These are phyloP conservation scores for Ustilago nuda DNA, from an alignment of 1,284 basidiomycete genomes.

Conservation along the genomic window DNA sequence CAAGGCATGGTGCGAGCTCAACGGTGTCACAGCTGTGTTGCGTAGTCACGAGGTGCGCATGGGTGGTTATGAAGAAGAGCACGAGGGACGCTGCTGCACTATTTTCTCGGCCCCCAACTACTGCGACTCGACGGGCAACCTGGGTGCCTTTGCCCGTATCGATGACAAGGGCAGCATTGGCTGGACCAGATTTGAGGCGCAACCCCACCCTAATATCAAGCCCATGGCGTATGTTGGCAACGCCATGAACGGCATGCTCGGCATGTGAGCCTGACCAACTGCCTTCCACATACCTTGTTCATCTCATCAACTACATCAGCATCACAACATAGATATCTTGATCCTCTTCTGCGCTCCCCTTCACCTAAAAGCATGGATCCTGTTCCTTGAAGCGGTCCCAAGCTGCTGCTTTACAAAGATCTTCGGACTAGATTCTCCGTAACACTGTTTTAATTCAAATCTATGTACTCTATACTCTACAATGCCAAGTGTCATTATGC, in stretches of 20 bases:
- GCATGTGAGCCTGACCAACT: slow-evolving; percentile 14
- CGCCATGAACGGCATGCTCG: slow-evolving; percentile 60
- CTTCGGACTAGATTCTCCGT: neutral
- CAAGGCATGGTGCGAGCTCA: slow-evolving; percentile 83
- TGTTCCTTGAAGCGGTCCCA: neutral
- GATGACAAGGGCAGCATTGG: slow-evolving; percentile 80
- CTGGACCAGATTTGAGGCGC: slow-evolving; percentile 84
- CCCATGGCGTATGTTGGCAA: slow-evolving; percentile 83
- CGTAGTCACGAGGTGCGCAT: slow-evolving; percentile 97
- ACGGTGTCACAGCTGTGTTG: slow-evolving; percentile 87
- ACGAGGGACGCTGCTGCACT: slow-evolving; percentile 87
- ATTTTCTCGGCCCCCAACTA: slow-evolving; percentile 72
- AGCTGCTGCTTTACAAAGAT: neutral
- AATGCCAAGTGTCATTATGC: neutral
- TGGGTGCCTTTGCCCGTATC: slow-evolving; percentile 73
- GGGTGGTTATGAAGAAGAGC: slow-evolving; percentile 85
- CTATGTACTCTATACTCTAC: slow-evolving; percentile 21
- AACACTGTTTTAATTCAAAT: slow-evolving; percentile 1
- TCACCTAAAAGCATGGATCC: slow-evolving; percentile 10
- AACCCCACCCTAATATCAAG: slow-evolving; percentile 86
- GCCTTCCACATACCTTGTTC: neutral
- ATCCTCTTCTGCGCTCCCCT: neutral
- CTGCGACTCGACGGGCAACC: slow-evolving; percentile 70
- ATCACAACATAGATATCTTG: slow-evolving; percentile 2
- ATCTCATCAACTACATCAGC: neutral